These are phyloP conservation scores for Pelargonium myrrhifolium DNA, from an alignment of 441 rosid species.

Conservation along the genomic window DNA sequence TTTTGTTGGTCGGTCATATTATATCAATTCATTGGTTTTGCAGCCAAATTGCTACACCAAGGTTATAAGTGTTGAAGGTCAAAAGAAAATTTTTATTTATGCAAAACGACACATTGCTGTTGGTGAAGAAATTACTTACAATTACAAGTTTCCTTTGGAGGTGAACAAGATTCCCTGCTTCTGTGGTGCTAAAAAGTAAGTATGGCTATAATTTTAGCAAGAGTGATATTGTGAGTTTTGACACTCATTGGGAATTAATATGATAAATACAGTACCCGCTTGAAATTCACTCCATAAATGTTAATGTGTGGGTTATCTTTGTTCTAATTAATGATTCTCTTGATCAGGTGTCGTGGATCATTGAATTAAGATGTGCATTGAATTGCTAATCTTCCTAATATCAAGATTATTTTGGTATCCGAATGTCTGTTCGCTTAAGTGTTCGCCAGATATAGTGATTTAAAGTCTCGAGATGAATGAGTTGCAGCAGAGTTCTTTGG, in stretches of 20 bases:
- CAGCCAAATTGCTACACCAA: constrained; percentile 99
- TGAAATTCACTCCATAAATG: constrained; percentile 6
- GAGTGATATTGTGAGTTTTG: background rate
- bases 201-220: constrained; percentile 11
- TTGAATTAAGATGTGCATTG: constrained; percentile 48
- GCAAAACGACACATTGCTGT: constrained; percentile 78
- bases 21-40: constrained; percentile 25
- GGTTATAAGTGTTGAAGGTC: constrained; percentile 87
- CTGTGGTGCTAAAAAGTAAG: constrained; percentile 92
- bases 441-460: constrained; percentile 7
- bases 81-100: constrained; percentile 89
- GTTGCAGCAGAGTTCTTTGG: constrained; percentile 20
- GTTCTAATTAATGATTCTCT: constrained; percentile 12
- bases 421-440: constrained; percentile 20
- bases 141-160: constrained; percentile 96
- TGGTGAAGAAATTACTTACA: constrained; percentile 95
- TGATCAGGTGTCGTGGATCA: constrained; percentile 89
- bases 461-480: constrained; percentile 11
- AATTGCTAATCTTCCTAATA: constrained; percentile 26
- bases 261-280: background rate
- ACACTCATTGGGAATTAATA: background rate
- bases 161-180: constrained; percentile 94
- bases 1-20: constrained; percentile 19
- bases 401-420: constrained; percentile 12
- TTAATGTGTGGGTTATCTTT: background rate